Evolutionary conservation across 768 basidiomycete species (phyloP), one percentile per base, ranked within the genome.

Genomic region (Leccinum disarticulatum): DNA sequence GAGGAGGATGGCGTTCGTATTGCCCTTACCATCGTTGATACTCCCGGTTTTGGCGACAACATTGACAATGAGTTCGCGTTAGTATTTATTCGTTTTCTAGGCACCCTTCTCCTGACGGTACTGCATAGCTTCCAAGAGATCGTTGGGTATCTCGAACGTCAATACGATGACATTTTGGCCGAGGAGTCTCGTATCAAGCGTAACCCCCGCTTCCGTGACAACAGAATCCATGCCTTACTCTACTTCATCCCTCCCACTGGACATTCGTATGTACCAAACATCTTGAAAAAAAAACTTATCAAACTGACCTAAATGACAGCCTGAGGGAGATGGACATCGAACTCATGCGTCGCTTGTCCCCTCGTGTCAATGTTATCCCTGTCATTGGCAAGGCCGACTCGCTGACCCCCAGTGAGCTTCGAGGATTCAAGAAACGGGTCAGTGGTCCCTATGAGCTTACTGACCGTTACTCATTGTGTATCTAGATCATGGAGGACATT

Each of bases 171-270:
- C 68, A 96, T 98, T 71, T 81, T 99, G 64, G 95, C 96, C 4
- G 96, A 98, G 74, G 97, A 99, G 79, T 96, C 93, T 56, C 86
- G 97, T 66, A 99, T 99, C 79, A 98, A 97, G 80, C 95, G 97
- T 82, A 98, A 98, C 77, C 95, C 96, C 31, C 90, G 97, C 63
- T 99, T 98, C 85, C 88, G 95, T 72, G 97, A 99, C 76, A 98
- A 98, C 81, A 84, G 97, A 64, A 87, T 98, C 2, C 97, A 98
- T 65, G 96, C 95, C 27, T 81, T 98, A 58, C 83, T 99, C 58
- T 98, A 98, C 80, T 99, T 99, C 73, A 98, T 98, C 78, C 89
- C 95, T 47, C 97, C 97, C 5, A 98, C 95, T n/a, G 95, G 95
- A 2, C 95, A 98, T 68, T 80, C 94, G 93, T 95, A 81, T 65